Percentiles rank a stretch among this genome's conserved stretches.
phyloP scores from a whole-genome alignment of 1,284 basidiomycete genomes.

The Cerrena zonata region DNA sequence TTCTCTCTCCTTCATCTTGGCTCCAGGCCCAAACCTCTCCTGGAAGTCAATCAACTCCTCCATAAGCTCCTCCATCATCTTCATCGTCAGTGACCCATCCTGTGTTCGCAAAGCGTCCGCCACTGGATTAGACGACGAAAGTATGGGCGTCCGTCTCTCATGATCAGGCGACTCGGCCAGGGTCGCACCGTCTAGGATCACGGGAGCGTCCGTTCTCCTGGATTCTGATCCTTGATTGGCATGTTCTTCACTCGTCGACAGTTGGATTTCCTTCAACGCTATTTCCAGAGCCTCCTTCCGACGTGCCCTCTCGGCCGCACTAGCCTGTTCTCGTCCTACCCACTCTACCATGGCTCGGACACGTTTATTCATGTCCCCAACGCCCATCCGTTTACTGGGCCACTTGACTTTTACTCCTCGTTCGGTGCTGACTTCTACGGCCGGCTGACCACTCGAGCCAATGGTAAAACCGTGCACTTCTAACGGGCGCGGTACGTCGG shows the following conservation, averaged over 20 bases:
- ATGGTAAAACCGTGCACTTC: conserved; percentile 53
- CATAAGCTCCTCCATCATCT: conserved; percentile 84
- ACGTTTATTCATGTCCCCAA: conserved; percentile 95
- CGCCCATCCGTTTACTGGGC: conserved; percentile 89
- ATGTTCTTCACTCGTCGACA: conserved; percentile 7
- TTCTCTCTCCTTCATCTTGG: conserved; percentile 54
- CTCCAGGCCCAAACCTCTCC: conserved; percentile 69
- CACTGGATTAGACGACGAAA: background rate
- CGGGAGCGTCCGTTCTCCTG: conserved; percentile 7
- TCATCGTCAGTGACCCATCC: conserved; percentile 48
- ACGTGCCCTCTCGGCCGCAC: conserved; percentile 66
- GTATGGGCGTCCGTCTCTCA: conserved; percentile 14
- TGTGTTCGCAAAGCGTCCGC: conserved; percentile 12
- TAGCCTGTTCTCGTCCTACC: conserved; percentile 79
- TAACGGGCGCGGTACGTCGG: conserved; percentile 67
- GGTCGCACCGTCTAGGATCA: conserved; percentile 4
- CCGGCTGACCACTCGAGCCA: conserved; percentile 33
- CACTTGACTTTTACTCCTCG: conserved; percentile 89
- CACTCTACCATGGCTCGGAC: conserved; percentile 89
- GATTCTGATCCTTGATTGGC: conserved; percentile 10
- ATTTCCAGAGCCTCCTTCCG: conserved; percentile 62
- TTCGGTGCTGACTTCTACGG: conserved; percentile 61
- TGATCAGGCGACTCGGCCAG: conserved; percentile 17
- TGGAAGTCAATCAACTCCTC: conserved; percentile 82
- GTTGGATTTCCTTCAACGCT: conserved; percentile 37